Evolutionary conservation across 257 asterid genomes (phyloP).

Genomic region (Ligustrum vulgare): DNA sequence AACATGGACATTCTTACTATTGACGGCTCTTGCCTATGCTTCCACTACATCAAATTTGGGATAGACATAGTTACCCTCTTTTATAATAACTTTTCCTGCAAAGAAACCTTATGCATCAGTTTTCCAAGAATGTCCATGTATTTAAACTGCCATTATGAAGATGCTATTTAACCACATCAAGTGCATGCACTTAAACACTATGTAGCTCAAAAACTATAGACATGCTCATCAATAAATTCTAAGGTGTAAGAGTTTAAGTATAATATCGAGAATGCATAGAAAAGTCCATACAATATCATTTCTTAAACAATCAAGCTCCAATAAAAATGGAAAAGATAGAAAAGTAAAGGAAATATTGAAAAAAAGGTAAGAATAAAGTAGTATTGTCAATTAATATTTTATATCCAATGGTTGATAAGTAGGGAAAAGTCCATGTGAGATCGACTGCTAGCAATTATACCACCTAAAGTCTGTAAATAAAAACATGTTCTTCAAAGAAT

Average conservation of each 20-base stretch:
- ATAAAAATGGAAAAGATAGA: background rate
- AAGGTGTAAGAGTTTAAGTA: background rate
- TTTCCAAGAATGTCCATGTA: too few relatives aligned
- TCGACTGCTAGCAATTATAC: too few relatives aligned
- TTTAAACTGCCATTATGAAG: too few relatives aligned
- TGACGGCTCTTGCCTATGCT: constrained; percentile 84
- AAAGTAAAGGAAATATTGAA: background rate
- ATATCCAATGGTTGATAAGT: too few relatives aligned
- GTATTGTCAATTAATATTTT: too few relatives aligned
- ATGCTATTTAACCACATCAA: too few relatives aligned
- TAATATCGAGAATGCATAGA: background rate
- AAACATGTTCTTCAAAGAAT: background rate
- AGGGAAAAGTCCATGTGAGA: too few relatives aligned
- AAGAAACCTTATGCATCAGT: constrained; percentile 3
- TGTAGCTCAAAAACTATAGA: background rate
- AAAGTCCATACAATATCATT: background rate
- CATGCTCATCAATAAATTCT: background rate
- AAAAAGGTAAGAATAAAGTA: background rate
- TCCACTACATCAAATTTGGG: constrained; percentile 79
- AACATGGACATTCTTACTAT: background rate
- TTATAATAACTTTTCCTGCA: constrained; percentile 87
- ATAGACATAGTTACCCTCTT: constrained; percentile 66
- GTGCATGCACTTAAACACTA: background rate
- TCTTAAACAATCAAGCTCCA: background rate
- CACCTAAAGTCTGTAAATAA: too few relatives aligned